phyloP scores from a whole-genome alignment of 2,329 filamentous ascomycete genomes.

The Fusarium buxicola region DNA sequence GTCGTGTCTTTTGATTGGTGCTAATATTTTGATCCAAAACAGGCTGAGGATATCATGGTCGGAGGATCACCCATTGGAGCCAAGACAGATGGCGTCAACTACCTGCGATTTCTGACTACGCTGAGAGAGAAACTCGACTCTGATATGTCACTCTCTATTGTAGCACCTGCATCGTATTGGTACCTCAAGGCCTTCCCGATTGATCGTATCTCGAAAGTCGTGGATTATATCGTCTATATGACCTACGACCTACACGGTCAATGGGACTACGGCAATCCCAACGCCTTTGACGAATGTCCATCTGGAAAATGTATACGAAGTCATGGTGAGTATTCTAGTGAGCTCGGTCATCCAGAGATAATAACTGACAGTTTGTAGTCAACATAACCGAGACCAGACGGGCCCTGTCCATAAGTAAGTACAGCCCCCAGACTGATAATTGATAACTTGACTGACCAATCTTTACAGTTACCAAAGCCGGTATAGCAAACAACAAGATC shows the following conservation, averaged over 20 bases:
- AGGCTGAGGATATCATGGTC: slow-evolving; percentile 5
- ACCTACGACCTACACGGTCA: slow-evolving; percentile 29
- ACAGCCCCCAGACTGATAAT: no score
- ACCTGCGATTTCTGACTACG: not conserved
- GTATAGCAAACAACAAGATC: slow-evolving; percentile 21
- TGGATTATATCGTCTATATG: slow-evolving; percentile 49
- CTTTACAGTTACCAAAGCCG: slow-evolving; percentile 42
- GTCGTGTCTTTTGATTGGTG: no score
- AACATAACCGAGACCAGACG: slow-evolving; percentile 52
- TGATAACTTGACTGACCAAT: no score
- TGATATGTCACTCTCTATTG: slow-evolving; percentile 45
- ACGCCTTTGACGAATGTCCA: slow-evolving; percentile 34
- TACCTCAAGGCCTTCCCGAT: slow-evolving; percentile 50
- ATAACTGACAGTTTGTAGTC: slow-evolving; percentile 21
- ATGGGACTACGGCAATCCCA: slow-evolving; percentile 48
- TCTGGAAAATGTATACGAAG: slow-evolving; percentile 50
- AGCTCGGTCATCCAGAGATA: not conserved
- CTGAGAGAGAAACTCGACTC: not conserved
- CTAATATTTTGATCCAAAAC: no score
- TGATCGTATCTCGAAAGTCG: slow-evolving; percentile 32
- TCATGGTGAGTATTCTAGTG: no score
- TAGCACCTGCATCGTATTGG: slow-evolving; percentile 50
- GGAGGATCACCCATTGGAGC: no score
- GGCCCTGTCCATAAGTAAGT: slow-evolving; percentile 49
- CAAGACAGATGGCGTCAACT: slow-evolving; percentile 5